Evolutionary conservation across 164 flowering plant species (phyloP), one percentile per base, ranked within the genome.

Genomic region (Litsea cubeba): DNA sequence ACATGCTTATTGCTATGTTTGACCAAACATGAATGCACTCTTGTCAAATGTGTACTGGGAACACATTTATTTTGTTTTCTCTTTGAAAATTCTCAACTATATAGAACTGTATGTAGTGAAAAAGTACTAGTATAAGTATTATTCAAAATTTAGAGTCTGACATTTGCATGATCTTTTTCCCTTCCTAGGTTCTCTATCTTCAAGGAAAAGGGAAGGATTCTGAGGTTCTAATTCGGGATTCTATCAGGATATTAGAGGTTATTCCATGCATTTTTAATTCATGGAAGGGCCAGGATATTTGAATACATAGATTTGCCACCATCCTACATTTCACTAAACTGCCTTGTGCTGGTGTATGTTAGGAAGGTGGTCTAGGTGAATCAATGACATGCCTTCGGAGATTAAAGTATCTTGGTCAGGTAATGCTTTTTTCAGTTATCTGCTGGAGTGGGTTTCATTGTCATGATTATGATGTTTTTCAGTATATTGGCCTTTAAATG

Each of bases 211-310:
- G 75, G 68, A 86, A 85, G 71, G 99, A 90, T 79, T 73, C 97
- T 32, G 92, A 81, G 80, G 86, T 81, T 35, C 89, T 95, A 70
- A 80, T 95, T 71, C 74, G 72, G 74, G 91, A 90, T 78, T 95
- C 97, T 75, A 85, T 95, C 50, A 83, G 88, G 76, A 90, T 95
- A 76, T 66, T 92, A 26, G 98, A 95, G 97, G 98, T 93, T 68
- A 68, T 58, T 51, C 26, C 32, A 10, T 60, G 72, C 63, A 7
- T 51, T 68, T 62, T 32, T 50, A 26, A 2, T 70, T 65, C 24
- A 15, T 74, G 54, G 49, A 63, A 25, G n/a, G 67, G 5, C 50
- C 20, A 70, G 50, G 18, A 28, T 15, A 17, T 26, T 15, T 46
- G 17, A n/a, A 25, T 26, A 18, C 3, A 57, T 24, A 57, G 50